Base-by-base conservation (phyloP, 805 yeast genomes). In the Tetrapisispora arboricola region DNA sequence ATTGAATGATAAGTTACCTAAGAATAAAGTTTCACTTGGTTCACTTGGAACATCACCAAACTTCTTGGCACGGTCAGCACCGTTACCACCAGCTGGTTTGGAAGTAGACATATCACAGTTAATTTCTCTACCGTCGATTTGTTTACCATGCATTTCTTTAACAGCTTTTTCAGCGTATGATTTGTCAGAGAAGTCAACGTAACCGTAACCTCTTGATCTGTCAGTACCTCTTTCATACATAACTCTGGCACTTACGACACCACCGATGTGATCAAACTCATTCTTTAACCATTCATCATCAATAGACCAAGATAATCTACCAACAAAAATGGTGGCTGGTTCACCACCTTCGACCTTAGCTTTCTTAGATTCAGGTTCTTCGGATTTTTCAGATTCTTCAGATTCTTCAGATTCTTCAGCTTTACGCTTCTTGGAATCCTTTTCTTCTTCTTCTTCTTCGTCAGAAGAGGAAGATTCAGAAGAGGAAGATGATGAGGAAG, bases 161-260 rank as follows among this genome's bases (percentile, higher is more conserved):
- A 90, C 65, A 9, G 97, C 97, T 66, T 80, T 81, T 65, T 85
- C 87, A 51, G 96, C 98, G 46, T 70, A 71, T 21, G 75, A 75
- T 58, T 76, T 77, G 56, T 73, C 67, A 54, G 77, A 86, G 61
- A 92, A 92, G 64, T 92, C 98, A 65, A 92, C 96, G 70, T 92
- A 92, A 64, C 94, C 94, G 74, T 84, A 90, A 65, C 98, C 98
- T 74, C 90, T 81, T 42, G 96, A 86, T 70, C 85, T 84, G 55
- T 88, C 92, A 45, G 94, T 76, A 47, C 82, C 83, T 70, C 92
- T 83, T 68, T 92, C 97, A 66, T 79, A 77, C 63, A 92, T 85
- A 51, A 92, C 95, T 70, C 98, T 81, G 51, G 97, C 96, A 55
- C 79, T 64, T 28, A 76, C 57, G 45, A 87, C 92, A 65, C 94